These are phyloP conservation scores for Castanea mollissima DNA, from an alignment of 306 rosid genomes.

Conservation along the genomic window DNA sequence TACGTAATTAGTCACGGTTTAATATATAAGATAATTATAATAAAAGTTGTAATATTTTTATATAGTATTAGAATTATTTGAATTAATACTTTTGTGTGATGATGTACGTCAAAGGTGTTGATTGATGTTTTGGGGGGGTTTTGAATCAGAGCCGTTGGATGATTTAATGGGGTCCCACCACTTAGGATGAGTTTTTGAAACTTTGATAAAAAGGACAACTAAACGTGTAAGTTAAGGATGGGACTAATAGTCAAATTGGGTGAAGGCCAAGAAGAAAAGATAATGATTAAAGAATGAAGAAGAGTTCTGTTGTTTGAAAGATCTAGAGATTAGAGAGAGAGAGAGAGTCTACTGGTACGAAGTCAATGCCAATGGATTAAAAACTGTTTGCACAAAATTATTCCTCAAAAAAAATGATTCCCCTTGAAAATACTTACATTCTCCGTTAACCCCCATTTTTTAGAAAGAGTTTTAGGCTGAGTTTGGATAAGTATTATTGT, in stretches of 20 bases:
- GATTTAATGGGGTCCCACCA: background rate
- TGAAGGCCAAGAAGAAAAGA: background rate
- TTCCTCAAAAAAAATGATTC: background rate
- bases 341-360: too few relatives aligned
- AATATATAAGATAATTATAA: too few relatives aligned
- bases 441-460: too few relatives aligned
- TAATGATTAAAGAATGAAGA: background rate
- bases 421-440: background rate
- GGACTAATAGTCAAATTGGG: background rate
- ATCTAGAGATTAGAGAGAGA: too few relatives aligned
- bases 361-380: background rate
- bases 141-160: background rate
- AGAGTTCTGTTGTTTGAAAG: too few relatives aligned
- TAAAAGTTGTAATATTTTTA: too few relatives aligned
- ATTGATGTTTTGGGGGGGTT: background rate
- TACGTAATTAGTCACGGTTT: accelerated
- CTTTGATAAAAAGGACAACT: background rate
- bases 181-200: background rate
- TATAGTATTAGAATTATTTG: too few relatives aligned
- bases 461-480: too few relatives aligned
- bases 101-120: background rate
- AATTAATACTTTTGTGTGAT: background rate
- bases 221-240: background rate
- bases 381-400: background rate
- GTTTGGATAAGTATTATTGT: too few relatives aligned